phyloP scores from a whole-genome alignment of 768 basidiomycete genomes.

The Tulasnella sp. region DNA sequence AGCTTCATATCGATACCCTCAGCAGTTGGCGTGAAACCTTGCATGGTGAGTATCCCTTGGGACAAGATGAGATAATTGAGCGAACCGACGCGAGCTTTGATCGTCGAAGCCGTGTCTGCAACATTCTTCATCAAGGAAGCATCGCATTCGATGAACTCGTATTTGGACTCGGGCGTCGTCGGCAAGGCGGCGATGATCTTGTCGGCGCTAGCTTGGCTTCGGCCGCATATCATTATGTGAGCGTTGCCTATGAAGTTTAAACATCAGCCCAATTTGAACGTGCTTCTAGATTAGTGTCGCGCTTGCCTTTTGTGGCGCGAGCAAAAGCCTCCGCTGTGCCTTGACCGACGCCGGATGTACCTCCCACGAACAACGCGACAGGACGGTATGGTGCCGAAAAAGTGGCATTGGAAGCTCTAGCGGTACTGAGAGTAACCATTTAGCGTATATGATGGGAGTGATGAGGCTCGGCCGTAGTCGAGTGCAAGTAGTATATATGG shows the following conservation, averaged over 20 bases:
- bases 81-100: conserved; percentile 2
- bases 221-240: conserved; percentile 21
- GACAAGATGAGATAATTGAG: conserved; percentile 17
- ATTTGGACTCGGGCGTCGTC: conserved; percentile 18
- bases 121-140: conserved; percentile 22
- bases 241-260: background rate
- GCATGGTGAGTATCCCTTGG: conserved; percentile 14
- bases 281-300: background rate
- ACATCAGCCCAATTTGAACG: background rate
- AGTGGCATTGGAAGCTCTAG: conserved; percentile 4
- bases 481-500: too few relatives aligned
- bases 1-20: conserved; percentile 18
- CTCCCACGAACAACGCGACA: conserved; percentile 18
- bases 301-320: conserved; percentile 13
- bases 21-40: conserved; percentile 16
- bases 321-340: conserved; percentile 16
- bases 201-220: conserved; percentile 19
- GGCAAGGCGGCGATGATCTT: conserved; percentile 20
- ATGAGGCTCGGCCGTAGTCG: too few relatives aligned
- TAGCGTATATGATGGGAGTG: too few relatives aligned
- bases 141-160: conserved; percentile 27
- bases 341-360: conserved; percentile 18
- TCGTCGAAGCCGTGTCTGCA: background rate
- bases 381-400: conserved; percentile 14
- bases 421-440: conserved; percentile 9